Percentiles rank a stretch among this genome's conserved stretches.
Conservation (phyloP, 148 eudicot genomes). For the Fallopia convolvulus region DNA sequence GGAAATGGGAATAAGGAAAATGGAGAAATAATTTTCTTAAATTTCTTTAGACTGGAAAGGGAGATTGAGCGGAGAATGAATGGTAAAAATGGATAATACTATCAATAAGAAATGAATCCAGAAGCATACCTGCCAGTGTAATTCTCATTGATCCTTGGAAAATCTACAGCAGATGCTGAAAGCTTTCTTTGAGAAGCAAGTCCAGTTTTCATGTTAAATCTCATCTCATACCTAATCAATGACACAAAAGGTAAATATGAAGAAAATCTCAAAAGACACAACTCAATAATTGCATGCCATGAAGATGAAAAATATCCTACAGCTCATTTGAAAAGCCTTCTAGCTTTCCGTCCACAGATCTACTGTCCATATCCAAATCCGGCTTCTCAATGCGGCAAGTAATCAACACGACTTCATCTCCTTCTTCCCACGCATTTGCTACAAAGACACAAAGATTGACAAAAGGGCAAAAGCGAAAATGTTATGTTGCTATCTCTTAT, state of each 20-base stretch:
- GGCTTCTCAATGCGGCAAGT: constrained; percentile 81
- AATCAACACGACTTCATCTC: constrained; percentile 81
- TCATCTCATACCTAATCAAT: constrained; percentile 79
- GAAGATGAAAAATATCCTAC: constrained; percentile 28
- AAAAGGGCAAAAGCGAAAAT: background rate
- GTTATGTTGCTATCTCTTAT: background rate
- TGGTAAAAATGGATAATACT: background rate
- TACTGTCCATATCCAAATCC: constrained; percentile 70
- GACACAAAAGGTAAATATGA: background rate
- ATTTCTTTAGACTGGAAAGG: background rate
- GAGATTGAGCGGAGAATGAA: background rate
- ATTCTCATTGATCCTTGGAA: constrained; percentile 83
- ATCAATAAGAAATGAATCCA: background rate
- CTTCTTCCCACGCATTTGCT: constrained; percentile 69
- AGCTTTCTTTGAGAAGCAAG: constrained; percentile 71
- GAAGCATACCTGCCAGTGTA: constrained; percentile 70
- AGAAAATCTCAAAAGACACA: background rate
- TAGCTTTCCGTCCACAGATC: constrained; percentile 43
- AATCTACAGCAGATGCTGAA: constrained; percentile 84
- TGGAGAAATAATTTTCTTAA: background rate
- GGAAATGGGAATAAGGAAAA: background rate
- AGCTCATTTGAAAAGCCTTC: constrained; percentile 68
- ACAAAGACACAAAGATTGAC: background rate
- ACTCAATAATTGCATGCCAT: background rate
- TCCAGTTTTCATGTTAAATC: constrained; percentile 84